A percentile compares a stretch with the other conserved stretches of the same genome.
These are phyloP conservation scores for Limonomyces culmigenus DNA, from an alignment of 1,284 basidiomycete genomes.

Conservation along the genomic window DNA sequence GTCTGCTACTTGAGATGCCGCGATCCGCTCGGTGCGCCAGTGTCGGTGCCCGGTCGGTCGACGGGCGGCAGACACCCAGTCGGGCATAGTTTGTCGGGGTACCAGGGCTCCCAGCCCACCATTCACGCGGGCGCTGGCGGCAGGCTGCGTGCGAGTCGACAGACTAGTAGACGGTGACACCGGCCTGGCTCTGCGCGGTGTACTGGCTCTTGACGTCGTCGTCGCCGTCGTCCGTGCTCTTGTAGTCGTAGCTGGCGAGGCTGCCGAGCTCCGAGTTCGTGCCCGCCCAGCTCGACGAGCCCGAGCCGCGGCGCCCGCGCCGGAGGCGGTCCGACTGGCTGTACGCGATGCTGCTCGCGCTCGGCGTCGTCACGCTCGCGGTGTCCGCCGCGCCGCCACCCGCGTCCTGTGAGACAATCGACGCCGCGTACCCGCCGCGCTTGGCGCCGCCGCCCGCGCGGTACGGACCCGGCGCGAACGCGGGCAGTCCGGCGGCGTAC, in stretches of 20 bases:
- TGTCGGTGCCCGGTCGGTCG: too few species aligned
- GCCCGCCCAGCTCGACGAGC: constrained; percentile 50
- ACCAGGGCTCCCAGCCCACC: too few species aligned
- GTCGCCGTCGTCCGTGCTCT: constrained; percentile 64
- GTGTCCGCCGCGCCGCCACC: constrained; percentile 41
- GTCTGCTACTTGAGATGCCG: too few species aligned
- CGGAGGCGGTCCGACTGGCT: constrained; percentile 65
- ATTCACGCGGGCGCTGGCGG: too few species aligned
- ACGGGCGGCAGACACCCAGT: too few species aligned
- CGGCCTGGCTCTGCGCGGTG: constrained; percentile 45
- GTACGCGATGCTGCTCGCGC: constrained; percentile 51
- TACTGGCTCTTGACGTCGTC: constrained; percentile 80
- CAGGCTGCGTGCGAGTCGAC: constrained; percentile 7
- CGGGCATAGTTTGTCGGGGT: too few species aligned
- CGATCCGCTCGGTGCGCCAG: too few species aligned
- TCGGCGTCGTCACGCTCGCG: constrained; percentile 35
- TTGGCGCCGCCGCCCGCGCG: constrained; percentile 45
- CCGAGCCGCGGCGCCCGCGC: constrained; percentile 38
- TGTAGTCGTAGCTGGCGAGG: constrained; percentile 67
- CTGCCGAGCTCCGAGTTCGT: constrained; percentile 59
- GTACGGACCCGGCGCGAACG: constrained; percentile 47
- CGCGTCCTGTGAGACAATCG: constrained; percentile 75
- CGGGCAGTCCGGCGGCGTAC: constrained; percentile 78
- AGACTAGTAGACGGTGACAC: constrained; percentile 76
- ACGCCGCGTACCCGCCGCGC: constrained; percentile 75